Evolutionary conservation across 352 stramenopile species (phyloP), one percentile per base, ranked within the genome.

Genomic region (Globisporangium sylvaticum): DNA sequence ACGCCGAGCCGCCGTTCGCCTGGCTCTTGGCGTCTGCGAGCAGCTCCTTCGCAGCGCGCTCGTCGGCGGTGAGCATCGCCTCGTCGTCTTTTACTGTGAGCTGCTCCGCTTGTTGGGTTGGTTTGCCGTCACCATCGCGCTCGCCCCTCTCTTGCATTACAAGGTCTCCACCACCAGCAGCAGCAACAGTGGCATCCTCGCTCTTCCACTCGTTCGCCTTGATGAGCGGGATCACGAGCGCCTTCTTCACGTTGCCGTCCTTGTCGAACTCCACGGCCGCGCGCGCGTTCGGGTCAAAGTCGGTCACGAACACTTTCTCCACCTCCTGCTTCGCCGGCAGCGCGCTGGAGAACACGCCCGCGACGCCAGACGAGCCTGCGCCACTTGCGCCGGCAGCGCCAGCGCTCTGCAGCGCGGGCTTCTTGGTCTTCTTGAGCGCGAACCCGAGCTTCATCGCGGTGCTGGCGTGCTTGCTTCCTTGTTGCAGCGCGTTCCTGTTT

Each of bases 361-460:
- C 39, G 29, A 48, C 46, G 14, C 42, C 25, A 22, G 42, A 44
- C 42, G 32, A 15, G 20, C 25, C 34, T 18, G 25, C 53, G 9
- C 69, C 31, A 59, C 70, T 60, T 44, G 37, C 48, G 12, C 53
- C 62, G 29, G 31, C 25, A 22, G 61, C 20, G 18, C 39, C 55
- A 6, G 64, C 9, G 15, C 48, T 61, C 39, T 65, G 25, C 52
- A 80, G 62, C 61, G 54, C 68, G 56, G 72, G 71, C 67, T 79
- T 78, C 73, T 84, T 89, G 71, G 78, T 67, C 60, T 89, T 89
- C 83, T 91, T 92, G 78, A 92, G 76, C 68, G 79, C 58, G 70
- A 92, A 92, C 44, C 76, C 76, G 62, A 92, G 73, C 75, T 88
- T 85, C 81, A 91, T 90, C 7, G 53, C 53, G 55, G 5, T 1